phyloP scores from a whole-genome alignment of 257 asterid species.

The Ilex asprella region DNA sequence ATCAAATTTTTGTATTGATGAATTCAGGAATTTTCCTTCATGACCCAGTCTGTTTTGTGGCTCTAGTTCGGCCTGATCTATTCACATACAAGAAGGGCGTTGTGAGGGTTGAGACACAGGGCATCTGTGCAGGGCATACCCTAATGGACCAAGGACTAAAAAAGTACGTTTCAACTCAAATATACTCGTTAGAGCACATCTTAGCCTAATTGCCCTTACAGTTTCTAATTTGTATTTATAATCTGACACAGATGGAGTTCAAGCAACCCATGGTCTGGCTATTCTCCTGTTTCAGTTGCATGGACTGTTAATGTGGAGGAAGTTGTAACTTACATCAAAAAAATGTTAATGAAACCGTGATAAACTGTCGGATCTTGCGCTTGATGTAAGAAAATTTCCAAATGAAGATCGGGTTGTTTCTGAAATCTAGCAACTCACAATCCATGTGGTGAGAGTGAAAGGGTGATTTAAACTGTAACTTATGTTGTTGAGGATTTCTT shows the following conservation, averaged over 20 bases:
- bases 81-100: slow-evolving; percentile 88
- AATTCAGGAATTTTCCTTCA: slow-evolving; percentile 79
- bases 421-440: not conserved
- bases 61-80: slow-evolving; percentile 83
- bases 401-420: not conserved
- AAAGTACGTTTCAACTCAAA: slow-evolving; percentile 27
- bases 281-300: slow-evolving; percentile 80
- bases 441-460: not conserved
- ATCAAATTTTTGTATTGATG: not conserved
- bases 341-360: slow-evolving; percentile 57
- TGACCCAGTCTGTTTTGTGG: slow-evolving; percentile 87
- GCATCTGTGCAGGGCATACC: slow-evolving; percentile 79
- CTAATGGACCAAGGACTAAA: slow-evolving; percentile 89
- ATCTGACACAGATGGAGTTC: slow-evolving; percentile 67
- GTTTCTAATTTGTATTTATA: not conserved
- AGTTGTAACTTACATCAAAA: slow-evolving; percentile 53
- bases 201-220: too few relatives aligned
- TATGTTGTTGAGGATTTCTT: not conserved
- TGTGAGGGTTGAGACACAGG: slow-evolving; percentile 97
- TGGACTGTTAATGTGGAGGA: slow-evolving; percentile 80
- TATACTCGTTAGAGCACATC: too few relatives aligned
- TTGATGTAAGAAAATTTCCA: not conserved
- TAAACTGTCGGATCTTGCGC: not conserved
- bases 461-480: not conserved
- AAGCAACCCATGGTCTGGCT: slow-evolving; percentile 75